phyloP scores from a whole-genome alignment of 768 basidiomycete genomes.

The Heimioporus sp. region DNA sequence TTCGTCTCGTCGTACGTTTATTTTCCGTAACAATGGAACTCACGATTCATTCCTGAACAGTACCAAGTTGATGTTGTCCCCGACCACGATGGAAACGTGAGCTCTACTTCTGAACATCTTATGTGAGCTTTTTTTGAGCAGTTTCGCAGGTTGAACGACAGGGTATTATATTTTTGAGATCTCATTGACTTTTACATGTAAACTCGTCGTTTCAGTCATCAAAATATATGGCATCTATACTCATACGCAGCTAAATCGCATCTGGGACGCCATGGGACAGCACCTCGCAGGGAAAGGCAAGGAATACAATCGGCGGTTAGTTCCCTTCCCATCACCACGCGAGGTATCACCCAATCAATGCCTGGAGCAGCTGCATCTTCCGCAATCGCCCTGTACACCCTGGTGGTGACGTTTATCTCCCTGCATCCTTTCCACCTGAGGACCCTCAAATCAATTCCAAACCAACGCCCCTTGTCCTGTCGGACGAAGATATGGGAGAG shows the following conservation, averaged over 20 bases:
- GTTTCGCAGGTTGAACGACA: conserved; percentile 37
- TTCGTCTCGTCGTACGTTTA: conserved; percentile 46
- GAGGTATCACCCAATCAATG: neutral
- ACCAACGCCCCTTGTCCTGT: conserved; percentile 31
- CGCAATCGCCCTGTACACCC: conserved; percentile 34
- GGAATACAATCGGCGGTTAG: conserved; percentile 53
- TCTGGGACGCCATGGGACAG: conserved; percentile 46
- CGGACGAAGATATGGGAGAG: conserved; percentile 47
- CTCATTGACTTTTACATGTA: neutral
- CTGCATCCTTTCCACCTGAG: conserved; percentile 52
- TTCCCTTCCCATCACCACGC: neutral
- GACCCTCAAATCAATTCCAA: conserved; percentile 15
- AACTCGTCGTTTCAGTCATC: conserved; percentile 33
- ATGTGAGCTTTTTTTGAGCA: neutral
- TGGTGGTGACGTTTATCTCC: conserved; percentile 45
- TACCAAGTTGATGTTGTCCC: conserved; percentile 39
- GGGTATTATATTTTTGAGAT: conserved; percentile 24
- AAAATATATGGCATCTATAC: conserved; percentile 52
- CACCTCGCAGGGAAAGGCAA: conserved; percentile 44
- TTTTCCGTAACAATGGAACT: neutral
- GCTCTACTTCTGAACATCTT: neutral
- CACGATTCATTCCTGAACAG: neutral
- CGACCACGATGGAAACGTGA: conserved; percentile 34
- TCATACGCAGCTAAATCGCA: conserved; percentile 43
- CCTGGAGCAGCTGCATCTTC: conserved; percentile 42